Percentiles rank a stretch among this genome's conserved stretches.
Conservation (phyloP, 1,284 basidiomycete genomes). For the Calocybe gambosa region DNA sequence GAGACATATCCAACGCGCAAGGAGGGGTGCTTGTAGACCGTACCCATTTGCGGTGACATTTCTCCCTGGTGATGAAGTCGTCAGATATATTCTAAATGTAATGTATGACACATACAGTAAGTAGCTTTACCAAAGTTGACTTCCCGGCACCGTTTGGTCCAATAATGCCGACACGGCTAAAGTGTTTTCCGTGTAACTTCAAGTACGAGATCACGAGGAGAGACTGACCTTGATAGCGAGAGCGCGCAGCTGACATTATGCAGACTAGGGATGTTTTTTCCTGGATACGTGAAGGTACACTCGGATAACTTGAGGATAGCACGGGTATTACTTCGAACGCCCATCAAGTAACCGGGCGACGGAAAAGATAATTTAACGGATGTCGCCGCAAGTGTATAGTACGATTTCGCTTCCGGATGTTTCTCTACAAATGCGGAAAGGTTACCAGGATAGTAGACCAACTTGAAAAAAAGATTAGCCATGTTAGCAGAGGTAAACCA, state of each 20-base stretch:
- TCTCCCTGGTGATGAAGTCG: slow-evolving; percentile 56
- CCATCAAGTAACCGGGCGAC: slow-evolving; percentile 93
- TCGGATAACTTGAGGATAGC: slow-evolving; percentile 92
- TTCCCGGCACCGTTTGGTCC: slow-evolving; percentile 95
- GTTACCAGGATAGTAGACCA: slow-evolving; percentile 95
- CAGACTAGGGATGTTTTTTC: slow-evolving; percentile 78
- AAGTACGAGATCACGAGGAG: background rate
- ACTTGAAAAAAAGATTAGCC: slow-evolving; percentile 32
- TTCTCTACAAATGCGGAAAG: slow-evolving; percentile 87
- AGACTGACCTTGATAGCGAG: slow-evolving; percentile 72
- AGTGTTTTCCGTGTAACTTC: background rate
- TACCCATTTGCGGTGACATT: slow-evolving; percentile 87
- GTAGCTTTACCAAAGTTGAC: slow-evolving; percentile 94
- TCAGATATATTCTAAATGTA: background rate
- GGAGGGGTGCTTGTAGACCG: slow-evolving; percentile 94
- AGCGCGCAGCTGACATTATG: slow-evolving; percentile 89
- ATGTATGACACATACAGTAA: slow-evolving; percentile 56
- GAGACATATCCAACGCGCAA: slow-evolving; percentile 97
- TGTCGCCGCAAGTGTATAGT: slow-evolving; percentile 94
- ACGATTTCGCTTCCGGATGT: slow-evolving; percentile 94
- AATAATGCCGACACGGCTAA: slow-evolving; percentile 80
- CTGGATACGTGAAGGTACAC: slow-evolving; percentile 95
- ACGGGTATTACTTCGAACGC: slow-evolving; percentile 93
- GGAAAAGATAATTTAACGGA: slow-evolving; percentile 97
- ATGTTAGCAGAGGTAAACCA: slow-evolving; percentile 3